Evolutionary conservation across 2,329 filamentous ascomycete genomes (phyloP).

Genomic region (Diatrype stigma): DNA sequence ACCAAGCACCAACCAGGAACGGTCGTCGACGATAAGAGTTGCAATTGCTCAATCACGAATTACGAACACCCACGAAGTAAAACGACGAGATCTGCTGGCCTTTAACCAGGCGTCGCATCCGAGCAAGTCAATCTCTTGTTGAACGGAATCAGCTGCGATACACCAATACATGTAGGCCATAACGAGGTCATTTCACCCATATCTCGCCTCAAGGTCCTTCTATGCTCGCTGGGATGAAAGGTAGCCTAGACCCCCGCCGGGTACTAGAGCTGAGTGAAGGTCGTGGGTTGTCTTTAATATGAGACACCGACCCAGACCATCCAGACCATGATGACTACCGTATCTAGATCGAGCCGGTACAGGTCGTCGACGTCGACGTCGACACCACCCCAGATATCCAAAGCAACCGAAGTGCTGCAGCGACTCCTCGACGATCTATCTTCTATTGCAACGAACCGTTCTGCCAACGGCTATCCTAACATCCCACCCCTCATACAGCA

Average conservation of each 20-base stretch:
- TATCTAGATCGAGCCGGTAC: constrained; percentile 54
- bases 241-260: constrained; percentile 24
- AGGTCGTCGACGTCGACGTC: constrained; percentile 63
- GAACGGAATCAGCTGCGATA: background rate
- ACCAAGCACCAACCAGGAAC: background rate
- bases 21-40: too few species aligned
- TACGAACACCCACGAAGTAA: too few species aligned
- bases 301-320: constrained; percentile 6
- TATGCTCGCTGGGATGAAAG: constrained; percentile 22
- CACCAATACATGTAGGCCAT: background rate
- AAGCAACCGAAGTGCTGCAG: constrained; percentile 57
- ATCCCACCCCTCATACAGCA: constrained; percentile 47
- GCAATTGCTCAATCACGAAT: too few species aligned
- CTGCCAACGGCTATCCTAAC: constrained; percentile 42
- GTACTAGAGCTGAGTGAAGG: constrained; percentile 21
- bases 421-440: constrained; percentile 47
- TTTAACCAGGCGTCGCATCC: too few species aligned
- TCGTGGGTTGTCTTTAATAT: constrained; percentile 20
- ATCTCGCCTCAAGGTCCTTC: constrained; percentile 8
- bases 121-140: background rate
- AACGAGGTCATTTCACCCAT: background rate
- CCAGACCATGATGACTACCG: constrained; percentile 27
- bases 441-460: constrained; percentile 28
- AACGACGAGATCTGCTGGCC: too few species aligned
- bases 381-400: constrained; percentile 49